Percentiles rank a stretch among this genome's conserved stretches.
phyloP scores from a whole-genome alignment of 2,329 filamentous ascomycete genomes.

The Furcasterigmium sp. region DNA sequence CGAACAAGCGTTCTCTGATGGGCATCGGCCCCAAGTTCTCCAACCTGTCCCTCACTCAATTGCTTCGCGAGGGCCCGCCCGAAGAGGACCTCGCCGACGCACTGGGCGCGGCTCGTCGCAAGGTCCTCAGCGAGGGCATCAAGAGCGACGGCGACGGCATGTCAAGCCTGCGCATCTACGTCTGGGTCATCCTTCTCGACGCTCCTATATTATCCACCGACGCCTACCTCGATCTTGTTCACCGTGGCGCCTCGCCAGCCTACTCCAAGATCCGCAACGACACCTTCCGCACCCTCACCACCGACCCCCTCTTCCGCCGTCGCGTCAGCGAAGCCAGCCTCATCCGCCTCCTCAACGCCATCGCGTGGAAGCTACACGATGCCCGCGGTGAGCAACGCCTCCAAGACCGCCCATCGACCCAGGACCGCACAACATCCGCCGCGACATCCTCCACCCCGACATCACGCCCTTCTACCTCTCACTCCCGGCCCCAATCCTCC shows the following conservation, averaged over 20 bases:
- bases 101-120: conserved; percentile 65
- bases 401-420: conserved; percentile 19
- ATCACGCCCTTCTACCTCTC: conserved; percentile 23
- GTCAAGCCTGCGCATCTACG: conserved; percentile 89
- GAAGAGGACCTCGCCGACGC: conserved; percentile 63
- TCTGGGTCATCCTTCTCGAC: conserved; percentile 92
- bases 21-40: conserved; percentile 36
- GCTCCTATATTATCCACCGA: conserved; percentile 81
- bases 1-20: conserved; percentile 26
- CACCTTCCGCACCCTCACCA: conserved; percentile 93
- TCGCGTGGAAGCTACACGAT: conserved; percentile 91
- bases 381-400: conserved; percentile 48
- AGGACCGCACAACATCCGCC: conserved; percentile 29
- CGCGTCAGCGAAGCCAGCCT: conserved; percentile 93
- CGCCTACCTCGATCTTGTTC: conserved; percentile 82
- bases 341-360: conserved; percentile 88
- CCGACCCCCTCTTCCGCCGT: conserved; percentile 92
- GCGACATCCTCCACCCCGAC: conserved; percentile 13
- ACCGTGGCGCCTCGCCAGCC: conserved; percentile 87
- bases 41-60: conserved; percentile 62
- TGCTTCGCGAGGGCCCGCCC: conserved; percentile 76
- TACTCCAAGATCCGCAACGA: conserved; percentile 98
- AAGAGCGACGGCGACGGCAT: conserved; percentile 77
- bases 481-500: conserved; percentile 26
- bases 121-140: conserved; percentile 70